phyloP scores from a whole-genome alignment of 1,284 basidiomycete species.

The Mycena citricolor region DNA sequence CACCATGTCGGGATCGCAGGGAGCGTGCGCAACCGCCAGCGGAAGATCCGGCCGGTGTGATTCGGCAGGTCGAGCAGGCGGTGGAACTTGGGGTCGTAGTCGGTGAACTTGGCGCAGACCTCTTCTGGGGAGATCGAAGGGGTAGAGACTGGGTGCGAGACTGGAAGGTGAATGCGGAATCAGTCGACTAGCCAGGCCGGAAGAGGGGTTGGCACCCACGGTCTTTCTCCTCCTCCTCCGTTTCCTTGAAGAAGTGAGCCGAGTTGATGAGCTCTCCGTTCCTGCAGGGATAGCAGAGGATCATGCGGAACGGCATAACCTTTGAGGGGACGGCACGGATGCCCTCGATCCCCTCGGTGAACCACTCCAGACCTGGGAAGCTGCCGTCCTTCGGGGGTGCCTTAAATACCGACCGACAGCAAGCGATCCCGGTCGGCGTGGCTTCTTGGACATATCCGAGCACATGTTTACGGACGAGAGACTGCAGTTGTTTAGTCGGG shows the following conservation, averaged over 20 bases:
- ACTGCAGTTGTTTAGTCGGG: conserved; percentile 1
- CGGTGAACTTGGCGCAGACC: neutral
- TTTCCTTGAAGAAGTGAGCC: conserved; percentile 4
- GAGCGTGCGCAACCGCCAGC: conserved; percentile 14
- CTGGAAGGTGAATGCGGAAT: no score
- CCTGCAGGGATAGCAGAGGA: conserved; percentile 9
- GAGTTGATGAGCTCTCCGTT: conserved; percentile 8
- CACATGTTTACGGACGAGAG: conserved; percentile 8
- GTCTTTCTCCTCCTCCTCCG: conserved; percentile 4
- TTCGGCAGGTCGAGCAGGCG: conserved; percentile 5
- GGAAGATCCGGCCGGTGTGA: conserved; percentile 9
- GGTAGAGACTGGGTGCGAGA: conserved; percentile 3
- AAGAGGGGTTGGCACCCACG: no score
- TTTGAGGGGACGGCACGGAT: neutral
- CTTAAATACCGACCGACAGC: conserved; percentile 12
- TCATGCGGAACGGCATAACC: neutral
- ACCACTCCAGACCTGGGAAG: conserved; percentile 8
- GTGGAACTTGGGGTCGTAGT: conserved; percentile 14
- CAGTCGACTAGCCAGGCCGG: no score
- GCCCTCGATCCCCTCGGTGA: conserved; percentile 11
- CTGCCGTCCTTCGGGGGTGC: conserved; percentile 6
- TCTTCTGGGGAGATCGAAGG: conserved; percentile 8
- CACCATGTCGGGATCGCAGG: conserved; percentile 15
- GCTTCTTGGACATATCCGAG: conserved; percentile 1
- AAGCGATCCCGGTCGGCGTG: conserved; percentile 2